A percentile compares a stretch with the other conserved stretches of the same genome.
These are phyloP conservation scores for Solioccasus polychromus DNA, from an alignment of 768 basidiomycete species.

Conservation along the genomic window DNA sequence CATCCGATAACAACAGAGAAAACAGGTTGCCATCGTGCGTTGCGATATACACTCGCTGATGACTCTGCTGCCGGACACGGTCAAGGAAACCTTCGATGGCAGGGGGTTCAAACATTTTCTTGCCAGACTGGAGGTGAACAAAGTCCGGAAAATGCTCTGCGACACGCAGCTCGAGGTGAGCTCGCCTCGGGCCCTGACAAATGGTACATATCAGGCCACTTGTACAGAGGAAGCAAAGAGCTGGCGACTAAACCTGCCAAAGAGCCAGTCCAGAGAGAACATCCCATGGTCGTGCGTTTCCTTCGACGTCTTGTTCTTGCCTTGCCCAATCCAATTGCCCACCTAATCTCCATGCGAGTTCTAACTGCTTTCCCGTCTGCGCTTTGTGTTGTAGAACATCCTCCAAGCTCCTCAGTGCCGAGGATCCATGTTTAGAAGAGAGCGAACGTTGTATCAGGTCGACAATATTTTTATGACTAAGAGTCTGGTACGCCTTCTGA, in stretches of 20 bases:
- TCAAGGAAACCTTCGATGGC: slow-evolving; percentile 86
- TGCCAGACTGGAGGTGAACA: slow-evolving; percentile 39
- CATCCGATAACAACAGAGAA: slow-evolving; percentile 45
- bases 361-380: slow-evolving; percentile 53
- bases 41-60: slow-evolving; percentile 63
- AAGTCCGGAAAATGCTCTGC: slow-evolving; percentile 62
- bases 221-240: background rate
- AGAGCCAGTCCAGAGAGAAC: slow-evolving; percentile 76
- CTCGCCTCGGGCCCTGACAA: slow-evolving; percentile 37
- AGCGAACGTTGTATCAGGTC: slow-evolving; percentile 53
- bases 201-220: slow-evolving; percentile 13
- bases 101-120: slow-evolving; percentile 66
- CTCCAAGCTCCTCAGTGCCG: slow-evolving; percentile 51
- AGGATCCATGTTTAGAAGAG: slow-evolving; percentile 38
- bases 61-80: slow-evolving; percentile 57
- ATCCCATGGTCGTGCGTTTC: slow-evolving; percentile 61
- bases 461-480: slow-evolving; percentile 62
- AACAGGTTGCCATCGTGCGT: slow-evolving; percentile 77
- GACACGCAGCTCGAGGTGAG: slow-evolving; percentile 71
- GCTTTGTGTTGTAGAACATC: slow-evolving; percentile 53
- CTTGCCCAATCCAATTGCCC: slow-evolving; percentile 86
- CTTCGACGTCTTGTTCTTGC: slow-evolving; percentile 64
- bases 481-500: slow-evolving; percentile 45
- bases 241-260: slow-evolving; percentile 51
- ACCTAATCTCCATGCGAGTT: slow-evolving; percentile 75